Evolutionary conservation across 2,329 filamentous ascomycete species (phyloP).

Genomic region (Penicillium hesseltinei): DNA sequence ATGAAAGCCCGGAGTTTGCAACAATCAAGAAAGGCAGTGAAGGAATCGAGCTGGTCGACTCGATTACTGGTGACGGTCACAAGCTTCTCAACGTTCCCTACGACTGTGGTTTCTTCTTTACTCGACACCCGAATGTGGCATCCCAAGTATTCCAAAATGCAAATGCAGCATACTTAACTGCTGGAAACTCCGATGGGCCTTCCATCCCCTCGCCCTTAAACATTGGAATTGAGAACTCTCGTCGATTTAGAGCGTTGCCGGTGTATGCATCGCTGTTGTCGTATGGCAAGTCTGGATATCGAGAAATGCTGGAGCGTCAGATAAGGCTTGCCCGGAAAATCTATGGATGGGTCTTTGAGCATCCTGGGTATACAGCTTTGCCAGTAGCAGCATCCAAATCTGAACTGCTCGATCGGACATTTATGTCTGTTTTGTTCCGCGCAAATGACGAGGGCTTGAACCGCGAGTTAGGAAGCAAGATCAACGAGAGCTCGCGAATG

Average conservation of each 20-base stretch:
- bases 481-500: constrained; percentile 72
- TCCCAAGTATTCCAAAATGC: constrained; percentile 73
- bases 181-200: constrained; percentile 33
- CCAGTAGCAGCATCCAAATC: constrained; percentile 46
- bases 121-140: constrained; percentile 59
- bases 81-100: constrained; percentile 96
- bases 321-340: constrained; percentile 68
- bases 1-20: constrained; percentile 56
- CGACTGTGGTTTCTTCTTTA: constrained; percentile 88
- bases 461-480: constrained; percentile 61
- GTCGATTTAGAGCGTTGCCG: constrained; percentile 85
- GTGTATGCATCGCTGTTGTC: constrained; percentile 77
- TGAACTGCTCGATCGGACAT: constrained; percentile 54
- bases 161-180: constrained; percentile 75
- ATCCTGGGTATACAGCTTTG: constrained; percentile 65
- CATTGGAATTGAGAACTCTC: constrained; percentile 85
- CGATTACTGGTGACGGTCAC: constrained; percentile 81
- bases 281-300: constrained; percentile 69
- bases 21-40: constrained; percentile 51
- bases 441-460: constrained; percentile 67
- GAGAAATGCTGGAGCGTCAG: constrained; percentile 68
- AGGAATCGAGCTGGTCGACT: constrained; percentile 79
- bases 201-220: constrained; percentile 77
- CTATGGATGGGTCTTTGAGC: constrained; percentile 60
- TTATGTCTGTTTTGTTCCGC: constrained; percentile 74